Base-by-base conservation (phyloP, 2,329 filamentous ascomycete genomes). In the Ceratocystis alfenasii region DNA sequence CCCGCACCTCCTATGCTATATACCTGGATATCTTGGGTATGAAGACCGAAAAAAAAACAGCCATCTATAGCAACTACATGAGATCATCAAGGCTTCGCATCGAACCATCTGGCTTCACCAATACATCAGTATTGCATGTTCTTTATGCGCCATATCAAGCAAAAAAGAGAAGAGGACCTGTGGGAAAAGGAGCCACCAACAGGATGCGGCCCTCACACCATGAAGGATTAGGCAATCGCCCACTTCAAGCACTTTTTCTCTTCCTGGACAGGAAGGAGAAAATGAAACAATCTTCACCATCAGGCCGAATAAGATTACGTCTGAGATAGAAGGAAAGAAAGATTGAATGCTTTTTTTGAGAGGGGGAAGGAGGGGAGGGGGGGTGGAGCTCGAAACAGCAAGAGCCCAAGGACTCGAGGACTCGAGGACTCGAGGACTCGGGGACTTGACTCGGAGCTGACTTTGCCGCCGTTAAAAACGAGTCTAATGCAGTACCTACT, bases 111-210 rank as follows among this genome's bases (percentile, higher is more conserved):
- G 17, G 20, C 3, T n/a, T 28, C 28, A 33, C 30, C n/a, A 59
- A 25, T n/a, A 59, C 15, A n/a, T n/a, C 17, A 30, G 22, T n/a
- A n/a, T 59, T 59, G 55, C 55, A 33, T 59, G 55, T 59, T 59
- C 12, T 59, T 36, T n/a, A 59, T 59, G 55, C 55, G 55, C 6
- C 12, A 20, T 17, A 59, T 36, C n/a, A n/a, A 55, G 10, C 5
- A 22, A 55, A 7, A 7, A n/a, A 28, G 5, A 59, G 28, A 30
- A 25, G 25, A 57, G 30, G 10, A 28, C 28, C 17, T 12, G 53
- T 25, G 53, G 1, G 10, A 57, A 17, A 15, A 6, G 25, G 28
- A 30, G 22, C 8, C n/a, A 10, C 22, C 8, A 53, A 15, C 3
- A 25, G 48, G 48, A 25, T 53, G 5, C 4, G 15, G 48, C 25